These are phyloP conservation scores for Tolypocladium cylindrosporum DNA, from an alignment of 2,329 filamentous ascomycete genomes.

Conservation along the genomic window DNA sequence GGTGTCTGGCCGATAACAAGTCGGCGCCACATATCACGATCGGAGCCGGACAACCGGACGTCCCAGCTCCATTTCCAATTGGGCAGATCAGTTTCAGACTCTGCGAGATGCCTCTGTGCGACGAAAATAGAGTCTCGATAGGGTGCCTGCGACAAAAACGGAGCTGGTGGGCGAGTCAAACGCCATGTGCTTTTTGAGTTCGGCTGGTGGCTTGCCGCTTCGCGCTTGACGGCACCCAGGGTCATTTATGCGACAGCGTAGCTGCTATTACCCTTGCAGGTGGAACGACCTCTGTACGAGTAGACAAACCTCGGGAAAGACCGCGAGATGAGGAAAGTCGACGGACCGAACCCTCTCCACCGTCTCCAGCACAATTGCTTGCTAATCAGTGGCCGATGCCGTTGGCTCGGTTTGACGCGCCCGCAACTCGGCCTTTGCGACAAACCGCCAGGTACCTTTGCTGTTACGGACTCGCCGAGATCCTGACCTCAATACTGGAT, in stretches of 20 bases:
- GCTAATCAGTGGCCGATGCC: background rate
- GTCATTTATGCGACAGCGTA: background rate
- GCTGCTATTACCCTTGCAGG: background rate
- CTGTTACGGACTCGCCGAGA: background rate
- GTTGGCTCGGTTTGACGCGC: background rate
- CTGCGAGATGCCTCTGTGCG: background rate
- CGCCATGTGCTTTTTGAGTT: background rate
- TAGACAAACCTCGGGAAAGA: background rate
- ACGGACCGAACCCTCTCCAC: too few relatives aligned
- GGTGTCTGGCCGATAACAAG: background rate
- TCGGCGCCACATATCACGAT: background rate
- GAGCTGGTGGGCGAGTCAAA: background rate
- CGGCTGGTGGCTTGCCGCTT: too few relatives aligned
- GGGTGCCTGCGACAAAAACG: background rate
- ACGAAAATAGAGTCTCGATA: background rate
- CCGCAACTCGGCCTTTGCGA: background rate
- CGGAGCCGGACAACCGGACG: background rate
- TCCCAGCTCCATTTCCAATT: background rate
- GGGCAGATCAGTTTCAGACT: background rate
- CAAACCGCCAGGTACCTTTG: background rate
- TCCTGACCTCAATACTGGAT: background rate
- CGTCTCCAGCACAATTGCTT: background rate
- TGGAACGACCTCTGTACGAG: background rate
- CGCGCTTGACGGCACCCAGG: background rate
- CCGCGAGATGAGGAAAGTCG: background rate